phyloP scores from a whole-genome alignment of 108 stramenopile genomes.

The Cyclotella kingstonii region DNA sequence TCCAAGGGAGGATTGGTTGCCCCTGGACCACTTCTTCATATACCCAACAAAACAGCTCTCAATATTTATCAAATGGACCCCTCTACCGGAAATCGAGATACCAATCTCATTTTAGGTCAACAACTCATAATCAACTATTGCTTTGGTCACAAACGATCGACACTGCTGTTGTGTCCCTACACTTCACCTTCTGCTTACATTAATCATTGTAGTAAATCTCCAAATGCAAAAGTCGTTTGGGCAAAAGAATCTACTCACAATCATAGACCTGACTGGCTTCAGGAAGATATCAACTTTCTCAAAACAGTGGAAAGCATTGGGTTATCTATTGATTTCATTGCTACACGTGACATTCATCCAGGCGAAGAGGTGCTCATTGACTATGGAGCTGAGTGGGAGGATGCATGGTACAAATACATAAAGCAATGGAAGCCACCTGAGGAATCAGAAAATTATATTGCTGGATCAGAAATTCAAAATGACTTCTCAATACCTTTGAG shows the following conservation, averaged over 20 bases:
- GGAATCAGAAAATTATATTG: slow-evolving; percentile 27
- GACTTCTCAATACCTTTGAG: slow-evolving; percentile 45
- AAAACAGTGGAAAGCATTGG: slow-evolving; percentile 39
- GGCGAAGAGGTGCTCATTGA: slow-evolving; percentile 83
- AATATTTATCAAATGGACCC: slow-evolving; percentile 49
- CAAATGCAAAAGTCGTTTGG: slow-evolving; percentile 48
- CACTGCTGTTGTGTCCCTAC: slow-evolving; percentile 56
- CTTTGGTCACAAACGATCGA: slow-evolving; percentile 59
- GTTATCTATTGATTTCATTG: slow-evolving; percentile 67
- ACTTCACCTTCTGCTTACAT: slow-evolving; percentile 60
- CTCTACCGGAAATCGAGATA: slow-evolving; percentile 15
- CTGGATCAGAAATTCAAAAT: slow-evolving; percentile 40
- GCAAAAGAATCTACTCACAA: slow-evolving; percentile 34
- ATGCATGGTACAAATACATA: slow-evolving; percentile 70
- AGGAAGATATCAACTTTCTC: slow-evolving; percentile 33
- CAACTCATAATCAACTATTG: slow-evolving; percentile 78
- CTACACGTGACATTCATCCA: slow-evolving; percentile 65
- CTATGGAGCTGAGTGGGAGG: slow-evolving; percentile 76
- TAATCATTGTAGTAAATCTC: slow-evolving; percentile 40
- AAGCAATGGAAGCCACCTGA: slow-evolving; percentile 46
- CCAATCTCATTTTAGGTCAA: slow-evolving; percentile 10
- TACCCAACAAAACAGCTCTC: slow-evolving; percentile 52
- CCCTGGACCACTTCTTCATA: slow-evolving; percentile 69
- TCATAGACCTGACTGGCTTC: slow-evolving; percentile 36
- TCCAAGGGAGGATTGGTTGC: slow-evolving; percentile 61